Conservation (phyloP, 1,139 yeast genomes). For the Scheffersomyces quercinus region DNA sequence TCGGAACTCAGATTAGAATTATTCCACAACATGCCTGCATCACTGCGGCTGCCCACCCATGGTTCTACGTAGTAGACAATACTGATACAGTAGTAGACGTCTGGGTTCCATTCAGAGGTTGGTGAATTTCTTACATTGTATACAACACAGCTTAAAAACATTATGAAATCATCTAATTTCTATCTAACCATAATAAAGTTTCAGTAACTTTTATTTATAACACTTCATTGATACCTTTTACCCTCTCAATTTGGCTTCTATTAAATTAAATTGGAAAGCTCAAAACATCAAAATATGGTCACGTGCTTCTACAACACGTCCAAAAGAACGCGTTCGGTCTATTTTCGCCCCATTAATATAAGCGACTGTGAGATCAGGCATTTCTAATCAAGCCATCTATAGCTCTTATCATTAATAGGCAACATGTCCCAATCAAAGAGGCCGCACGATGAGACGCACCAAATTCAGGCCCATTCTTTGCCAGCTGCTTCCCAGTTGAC, state of each 20-base stretch:
- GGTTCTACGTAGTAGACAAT: conserved; percentile 56
- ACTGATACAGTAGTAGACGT: conserved; percentile 56
- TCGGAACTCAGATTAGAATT: conserved; percentile 56
- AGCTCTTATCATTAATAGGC: too few relatives aligned
- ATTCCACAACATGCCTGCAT: conserved; percentile 79
- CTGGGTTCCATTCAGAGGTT: conserved; percentile 76
- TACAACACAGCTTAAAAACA: not conserved
- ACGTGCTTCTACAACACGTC: too few relatives aligned
- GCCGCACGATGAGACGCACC: conserved; percentile 4
- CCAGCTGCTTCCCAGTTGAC: conserved; percentile 43
- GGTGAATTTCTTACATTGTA: conserved; percentile 18
- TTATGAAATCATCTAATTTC: not conserved
- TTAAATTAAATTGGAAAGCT: too few relatives aligned
- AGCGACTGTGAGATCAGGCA: too few relatives aligned
- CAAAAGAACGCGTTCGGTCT: too few relatives aligned
- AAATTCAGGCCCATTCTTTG: conserved; percentile 41
- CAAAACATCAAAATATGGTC: too few relatives aligned
- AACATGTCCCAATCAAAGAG: conserved; percentile 4
- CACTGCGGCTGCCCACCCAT: conserved; percentile 63
- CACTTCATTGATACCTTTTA: too few relatives aligned
- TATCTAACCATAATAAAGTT: not conserved
- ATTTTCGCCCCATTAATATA: too few relatives aligned
- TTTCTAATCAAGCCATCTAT: too few relatives aligned
- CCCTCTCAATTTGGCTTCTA: too few relatives aligned
- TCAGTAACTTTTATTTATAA: too few relatives aligned